Base-by-base conservation (phyloP, 2,329 filamentous ascomycete species). In the Corynespora cassiicola region DNA sequence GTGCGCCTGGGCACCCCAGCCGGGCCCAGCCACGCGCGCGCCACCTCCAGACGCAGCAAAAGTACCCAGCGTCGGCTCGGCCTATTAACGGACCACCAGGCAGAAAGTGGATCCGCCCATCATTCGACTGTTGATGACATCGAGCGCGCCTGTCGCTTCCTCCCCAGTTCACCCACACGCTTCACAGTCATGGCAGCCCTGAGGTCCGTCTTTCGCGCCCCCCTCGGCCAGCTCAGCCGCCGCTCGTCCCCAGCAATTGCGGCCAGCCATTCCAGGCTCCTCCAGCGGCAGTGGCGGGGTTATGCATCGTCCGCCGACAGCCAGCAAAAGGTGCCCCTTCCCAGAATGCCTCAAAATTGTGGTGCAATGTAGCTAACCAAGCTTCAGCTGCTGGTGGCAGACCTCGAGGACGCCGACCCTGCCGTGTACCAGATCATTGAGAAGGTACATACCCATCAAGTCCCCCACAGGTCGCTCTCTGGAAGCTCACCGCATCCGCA, bases 371-470 rank as follows among this genome's bases (percentile, higher is more conserved):
- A 26, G 17, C 52, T 66, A 20, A 61, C 24, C n/a, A 3, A 9
- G 5, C 3, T 23, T 3, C 53, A 96, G 90, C 75, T 96, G 38
- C 84, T 99, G 36, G 82, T 87, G 30, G 80, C 87, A 39, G 78
- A 87, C 64, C 80, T 99, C 35, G 79, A 90, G 65, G 81, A 94
- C 60, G 89, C 90, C 52, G 94, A 97, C 69, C 89, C 92, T 28
- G 77, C 84, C 32, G 86, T 97, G 52, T 95, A 85, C 68, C 84
- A 88, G 36, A 96, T 97, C 59, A 84, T 97, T 56, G 87, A 95
- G 70, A 92, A 90, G 80, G 90, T 95, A 72, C 59, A 70, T 42
- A n/a, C n/a, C n/a, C n/a, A n/a, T n/a, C n/a, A n/a, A n/a, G n/a
- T n/a, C n/a, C n/a, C n/a, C n/a, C 39, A 23, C 28, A 28, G 23